Evolutionary conservation across 495 filamentous ascomycete genomes (phyloP), one percentile per base, ranked within the genome.

Genomic region (Rostrohypoxylon terebratum): DNA sequence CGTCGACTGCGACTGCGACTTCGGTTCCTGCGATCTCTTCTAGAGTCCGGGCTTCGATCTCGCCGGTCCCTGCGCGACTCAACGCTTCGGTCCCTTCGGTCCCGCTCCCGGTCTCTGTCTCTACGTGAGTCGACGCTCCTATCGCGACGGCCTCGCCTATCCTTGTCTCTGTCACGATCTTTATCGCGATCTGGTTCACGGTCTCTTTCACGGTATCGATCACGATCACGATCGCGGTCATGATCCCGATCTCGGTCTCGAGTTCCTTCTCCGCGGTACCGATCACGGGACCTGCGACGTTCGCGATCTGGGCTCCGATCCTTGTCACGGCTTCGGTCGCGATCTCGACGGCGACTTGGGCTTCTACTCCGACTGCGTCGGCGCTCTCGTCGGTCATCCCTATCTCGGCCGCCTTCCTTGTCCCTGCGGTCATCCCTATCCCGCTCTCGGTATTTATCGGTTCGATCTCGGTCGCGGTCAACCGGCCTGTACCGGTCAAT

Each of bases 401-500:
- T 78, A 11, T 83, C 83, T 28, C 82, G 77, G 25, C 82, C 83
- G 25, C 71, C 66, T n/a, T 78, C 71, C 9, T 77, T 65, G 18
- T 80, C 55, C 6, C 71, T 68, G 16, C 79, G 80, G 31, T 80
- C 79, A 38, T 75, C 73, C 8, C 66, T 68, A 21, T 76, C 73
- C 36, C 69, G 68, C 11, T 78, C 74, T 61, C 68, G 60, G 36
- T 73, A 64, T 13, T 57, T 68, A 33, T 74, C 71, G 6, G 23
- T 28, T 50, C 60, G 63, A 18, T 77, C 75, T 9, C 78, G 62
- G 6, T 77, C 81, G 34, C 75, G 75, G 31, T 73, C 79, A 18
- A 68, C 73, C 28, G 84, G 84, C 13, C 80, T 69, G 59, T 85
- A 86, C 44, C 81, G 75, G 68, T 84, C 83, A 25, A 80, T 81